Evolutionary conservation across 176 grass and related monocot genomes (phyloP).

Genomic region (Ananas comosus): DNA sequence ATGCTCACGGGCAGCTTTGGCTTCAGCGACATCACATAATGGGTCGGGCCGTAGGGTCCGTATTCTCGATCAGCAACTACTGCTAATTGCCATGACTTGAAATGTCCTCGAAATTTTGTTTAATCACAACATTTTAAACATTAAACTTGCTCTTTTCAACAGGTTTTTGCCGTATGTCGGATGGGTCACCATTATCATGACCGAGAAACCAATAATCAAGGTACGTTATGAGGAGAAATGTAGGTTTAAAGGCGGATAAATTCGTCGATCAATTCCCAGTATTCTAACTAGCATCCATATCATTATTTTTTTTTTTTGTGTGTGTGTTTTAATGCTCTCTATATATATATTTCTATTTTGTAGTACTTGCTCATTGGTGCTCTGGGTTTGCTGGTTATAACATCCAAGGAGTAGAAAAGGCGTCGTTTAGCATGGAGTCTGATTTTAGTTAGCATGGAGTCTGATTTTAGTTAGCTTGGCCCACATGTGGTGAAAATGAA

Average conservation of each 20-base stretch:
- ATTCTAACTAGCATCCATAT: not conserved
- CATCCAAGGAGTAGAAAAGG: conserved; percentile 55
- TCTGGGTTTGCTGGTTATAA: conserved; percentile 53
- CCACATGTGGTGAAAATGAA: too few relatives aligned
- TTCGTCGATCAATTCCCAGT: not conserved
- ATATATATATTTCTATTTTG: conserved; percentile 5
- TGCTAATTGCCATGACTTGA: not conserved
- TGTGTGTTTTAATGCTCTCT: not conserved
- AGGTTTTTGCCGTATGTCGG: conserved; percentile 73
- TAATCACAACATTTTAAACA: not conserved
- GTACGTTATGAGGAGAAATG: conserved; percentile 23
- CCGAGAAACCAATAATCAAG: conserved; percentile 74
- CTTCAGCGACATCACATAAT: conserved; percentile 80
- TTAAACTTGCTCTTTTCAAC: conserved; percentile 10
- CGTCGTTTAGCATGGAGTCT: not conserved
- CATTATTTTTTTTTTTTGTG: not conserved
- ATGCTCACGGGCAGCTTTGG: conserved; percentile 86
- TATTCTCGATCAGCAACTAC: not conserved
- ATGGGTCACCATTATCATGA: conserved; percentile 81
- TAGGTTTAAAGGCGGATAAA: not conserved
- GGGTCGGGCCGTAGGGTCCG: conserved; percentile 73
- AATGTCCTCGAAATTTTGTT: not conserved
- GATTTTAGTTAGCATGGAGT: not conserved
- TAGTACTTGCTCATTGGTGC: conserved; percentile 69
- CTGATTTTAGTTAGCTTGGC: not conserved